These are phyloP conservation scores for Penicillium sp. DNA, from an alignment of 2,329 filamentous ascomycete species.

Conservation along the genomic window DNA sequence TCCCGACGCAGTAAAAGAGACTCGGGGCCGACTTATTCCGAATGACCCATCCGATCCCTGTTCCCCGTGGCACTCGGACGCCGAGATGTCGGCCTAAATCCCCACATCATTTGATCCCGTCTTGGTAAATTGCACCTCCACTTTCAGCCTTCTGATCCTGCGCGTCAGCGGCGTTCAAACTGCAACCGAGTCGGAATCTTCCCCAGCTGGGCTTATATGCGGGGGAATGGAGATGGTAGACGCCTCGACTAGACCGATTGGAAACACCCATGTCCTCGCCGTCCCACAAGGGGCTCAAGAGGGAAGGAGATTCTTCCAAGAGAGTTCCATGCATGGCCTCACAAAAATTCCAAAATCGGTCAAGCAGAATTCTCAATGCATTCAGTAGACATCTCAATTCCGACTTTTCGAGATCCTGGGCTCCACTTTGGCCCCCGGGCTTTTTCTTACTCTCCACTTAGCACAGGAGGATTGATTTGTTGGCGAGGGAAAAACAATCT, in stretches of 20 bases:
- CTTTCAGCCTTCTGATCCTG: neutral
- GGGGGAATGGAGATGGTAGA: neutral
- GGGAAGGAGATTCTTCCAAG: neutral
- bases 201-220: neutral
- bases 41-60: neutral
- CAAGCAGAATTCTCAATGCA: neutral
- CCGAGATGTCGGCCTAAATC: neutral
- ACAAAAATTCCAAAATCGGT: neutral
- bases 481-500: neutral
- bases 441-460: neutral
- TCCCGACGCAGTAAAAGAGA: neutral
- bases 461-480: neutral
- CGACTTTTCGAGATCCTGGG: neutral
- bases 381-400: neutral
- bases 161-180: neutral
- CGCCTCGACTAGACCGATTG: neutral
- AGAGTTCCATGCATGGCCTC: neutral
- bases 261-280: neutral
- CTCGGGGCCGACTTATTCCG: neutral
- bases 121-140: neutral
- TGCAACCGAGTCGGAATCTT: neutral
- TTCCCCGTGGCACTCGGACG: neutral
- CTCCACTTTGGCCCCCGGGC: neutral
- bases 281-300: neutral
- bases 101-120: neutral